phyloP scores from a whole-genome alignment of 495 filamentous ascomycete species.

The Pseudotulostoma volvatum region DNA sequence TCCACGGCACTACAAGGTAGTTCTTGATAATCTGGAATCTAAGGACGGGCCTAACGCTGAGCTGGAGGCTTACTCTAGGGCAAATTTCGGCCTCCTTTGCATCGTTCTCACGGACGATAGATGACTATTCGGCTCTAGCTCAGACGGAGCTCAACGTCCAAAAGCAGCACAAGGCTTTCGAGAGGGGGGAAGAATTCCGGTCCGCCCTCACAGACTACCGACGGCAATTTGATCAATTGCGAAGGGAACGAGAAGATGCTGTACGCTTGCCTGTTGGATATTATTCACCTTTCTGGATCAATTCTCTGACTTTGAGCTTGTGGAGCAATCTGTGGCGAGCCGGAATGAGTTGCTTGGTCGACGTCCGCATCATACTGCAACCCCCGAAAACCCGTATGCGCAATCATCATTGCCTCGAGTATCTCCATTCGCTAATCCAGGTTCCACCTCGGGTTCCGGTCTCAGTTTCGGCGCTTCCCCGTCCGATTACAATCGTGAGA shows the following conservation, averaged over 20 bases:
- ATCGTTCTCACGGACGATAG: constrained; percentile 76
- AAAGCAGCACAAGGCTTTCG: constrained; percentile 81
- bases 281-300: too few relatives aligned
- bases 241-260: constrained; percentile 55
- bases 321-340: constrained; percentile 48
- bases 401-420: constrained; percentile 32
- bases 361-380: constrained; percentile 70
- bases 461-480: constrained; percentile 37
- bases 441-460: constrained; percentile 21
- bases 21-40: not conserved
- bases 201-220: constrained; percentile 65
- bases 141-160: constrained; percentile 72
- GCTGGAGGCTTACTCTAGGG: constrained; percentile 20
- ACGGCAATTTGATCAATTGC: constrained; percentile 57
- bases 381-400: constrained; percentile 91
- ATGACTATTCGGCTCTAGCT: constrained; percentile 76
- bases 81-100: constrained; percentile 78
- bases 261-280: constrained; percentile 20
- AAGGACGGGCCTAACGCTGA: constrained; percentile 1
- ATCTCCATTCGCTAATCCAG: constrained; percentile 21
- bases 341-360: constrained; percentile 76
- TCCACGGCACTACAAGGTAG: constrained; percentile 49
- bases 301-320: too few relatives aligned
- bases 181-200: constrained; percentile 74
- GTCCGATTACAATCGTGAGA: constrained; percentile 50